Evolutionary conservation across 2,329 filamentous ascomycete species (phyloP).

Genomic region (Mycosphaerella sp.): DNA sequence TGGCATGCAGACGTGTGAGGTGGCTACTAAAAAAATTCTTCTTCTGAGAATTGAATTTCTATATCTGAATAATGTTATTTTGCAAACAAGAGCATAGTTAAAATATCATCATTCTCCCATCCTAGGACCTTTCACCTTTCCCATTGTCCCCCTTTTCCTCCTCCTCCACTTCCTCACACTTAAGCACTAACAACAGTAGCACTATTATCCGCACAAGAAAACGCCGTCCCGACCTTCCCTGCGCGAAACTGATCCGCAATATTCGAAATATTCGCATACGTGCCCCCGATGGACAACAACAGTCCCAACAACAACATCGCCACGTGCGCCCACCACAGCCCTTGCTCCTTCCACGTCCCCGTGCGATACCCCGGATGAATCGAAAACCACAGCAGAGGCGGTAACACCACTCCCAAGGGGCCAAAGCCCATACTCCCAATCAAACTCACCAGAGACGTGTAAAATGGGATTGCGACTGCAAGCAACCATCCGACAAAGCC

Average conservation of each 20-base stretch:
- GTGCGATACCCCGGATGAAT: background rate
- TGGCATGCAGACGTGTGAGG: no score
- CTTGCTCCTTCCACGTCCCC: conserved; percentile 2
- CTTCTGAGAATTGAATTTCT: no score
- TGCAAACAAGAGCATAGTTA: no score
- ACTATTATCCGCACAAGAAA: conserved; percentile 16
- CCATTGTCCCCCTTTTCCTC: no score
- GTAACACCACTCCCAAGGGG: conserved; percentile 7
- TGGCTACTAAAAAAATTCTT: no score
- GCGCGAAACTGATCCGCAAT: conserved; percentile 16
- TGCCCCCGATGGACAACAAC: conserved; percentile 44
- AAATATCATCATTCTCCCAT: no score
- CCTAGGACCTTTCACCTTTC: no score
- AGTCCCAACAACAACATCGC: conserved; percentile 33
- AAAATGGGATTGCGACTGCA: background rate
- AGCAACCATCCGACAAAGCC: background rate
- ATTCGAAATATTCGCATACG: conserved; percentile 28
- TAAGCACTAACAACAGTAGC: conserved; percentile 1
- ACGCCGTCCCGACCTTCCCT: conserved; percentile 13
- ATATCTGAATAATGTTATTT: no score
- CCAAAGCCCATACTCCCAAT: conserved; percentile 15
- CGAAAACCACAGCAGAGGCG: conserved; percentile 15
- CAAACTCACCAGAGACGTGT: conserved; percentile 13
- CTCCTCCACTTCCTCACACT: no score
- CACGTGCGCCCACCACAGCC: conserved; percentile 6